Evolutionary conservation across 1,284 basidiomycete genomes (phyloP).

Genomic region (Xerocomus nothofagi): DNA sequence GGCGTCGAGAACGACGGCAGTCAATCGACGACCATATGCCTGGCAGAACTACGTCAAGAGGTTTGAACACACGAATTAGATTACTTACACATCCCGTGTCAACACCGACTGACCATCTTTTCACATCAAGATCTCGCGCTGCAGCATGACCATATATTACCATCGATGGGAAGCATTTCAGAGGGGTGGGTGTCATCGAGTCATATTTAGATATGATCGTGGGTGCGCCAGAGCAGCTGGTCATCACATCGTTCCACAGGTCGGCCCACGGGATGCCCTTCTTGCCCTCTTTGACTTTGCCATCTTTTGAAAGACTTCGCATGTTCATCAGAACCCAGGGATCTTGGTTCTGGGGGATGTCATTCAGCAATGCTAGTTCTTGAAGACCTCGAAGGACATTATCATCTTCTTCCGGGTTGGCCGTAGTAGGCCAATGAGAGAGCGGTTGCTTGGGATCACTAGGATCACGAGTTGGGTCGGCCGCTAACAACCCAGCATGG

Average conservation of each 20-base stretch:
- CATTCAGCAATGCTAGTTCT: constrained; percentile 57
- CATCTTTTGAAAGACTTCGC: constrained; percentile 58
- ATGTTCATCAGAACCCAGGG: constrained; percentile 80
- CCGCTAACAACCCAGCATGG: constrained; percentile 80
- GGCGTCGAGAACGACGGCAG: constrained; percentile 56
- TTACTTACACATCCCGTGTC: constrained; percentile 78
- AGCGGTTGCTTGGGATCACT: constrained; percentile 64
- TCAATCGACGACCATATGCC: constrained; percentile 54
- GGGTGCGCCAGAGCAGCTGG: constrained; percentile 52
- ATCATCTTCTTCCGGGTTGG: constrained; percentile 26
- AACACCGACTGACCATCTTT: constrained; percentile 76
- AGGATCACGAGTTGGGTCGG: constrained; percentile 55
- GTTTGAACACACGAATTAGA: background rate
- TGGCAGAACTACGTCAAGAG: constrained; percentile 16
- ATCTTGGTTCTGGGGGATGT: constrained; percentile 71
- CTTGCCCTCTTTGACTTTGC: constrained; percentile 55
- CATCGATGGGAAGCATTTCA: constrained; percentile 72
- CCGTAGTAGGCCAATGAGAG: constrained; percentile 52
- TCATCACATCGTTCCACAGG: constrained; percentile 73
- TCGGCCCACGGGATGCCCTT: constrained; percentile 73
- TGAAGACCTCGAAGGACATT: constrained; percentile 47
- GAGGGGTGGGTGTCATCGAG: constrained; percentile 22
- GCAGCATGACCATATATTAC: constrained; percentile 87
- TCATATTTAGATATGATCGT: constrained; percentile 1
- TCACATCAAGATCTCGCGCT: constrained; percentile 70